Conservation (phyloP, 2,329 filamentous ascomycete species). For the Ceratocystis colombiana region DNA sequence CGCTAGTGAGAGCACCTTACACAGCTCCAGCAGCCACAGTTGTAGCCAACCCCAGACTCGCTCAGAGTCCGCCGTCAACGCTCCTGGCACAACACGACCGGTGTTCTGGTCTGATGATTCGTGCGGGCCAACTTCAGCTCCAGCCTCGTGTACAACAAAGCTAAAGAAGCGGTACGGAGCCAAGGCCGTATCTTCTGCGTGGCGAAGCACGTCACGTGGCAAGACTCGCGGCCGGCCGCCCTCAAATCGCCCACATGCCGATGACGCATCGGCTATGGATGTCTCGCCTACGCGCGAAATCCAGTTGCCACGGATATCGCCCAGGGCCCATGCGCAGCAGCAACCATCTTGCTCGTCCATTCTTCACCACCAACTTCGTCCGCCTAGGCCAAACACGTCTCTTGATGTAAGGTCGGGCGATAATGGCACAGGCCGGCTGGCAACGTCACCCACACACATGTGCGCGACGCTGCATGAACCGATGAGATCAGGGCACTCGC, state of each 20-base stretch:
- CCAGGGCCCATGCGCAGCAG: neutral
- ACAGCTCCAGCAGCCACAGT: too few species aligned
- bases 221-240: conserved; percentile 74
- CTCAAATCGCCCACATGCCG: neutral
- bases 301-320: neutral
- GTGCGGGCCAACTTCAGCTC: conserved; percentile 58
- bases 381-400: conserved; percentile 35
- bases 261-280: neutral
- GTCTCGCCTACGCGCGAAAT: neutral
- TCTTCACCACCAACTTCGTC: conserved; percentile 27
- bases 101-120: conserved; percentile 57
- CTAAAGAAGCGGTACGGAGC: conserved; percentile 56
- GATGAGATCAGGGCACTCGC: neutral
- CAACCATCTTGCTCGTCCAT: neutral
- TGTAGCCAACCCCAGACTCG: too few species aligned
- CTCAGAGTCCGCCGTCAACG: too few species aligned
- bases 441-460: conserved; percentile 44
- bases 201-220: conserved; percentile 47
- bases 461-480: neutral
- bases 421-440: conserved; percentile 51
- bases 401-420: conserved; percentile 42
- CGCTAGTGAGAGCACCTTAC: neutral
- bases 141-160: conserved; percentile 42
- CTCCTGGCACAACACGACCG: conserved; percentile 34
- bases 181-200: conserved; percentile 79